Evolutionary conservation across 352 stramenopile species (phyloP).

Genomic region (Pythium myriotylum): DNA sequence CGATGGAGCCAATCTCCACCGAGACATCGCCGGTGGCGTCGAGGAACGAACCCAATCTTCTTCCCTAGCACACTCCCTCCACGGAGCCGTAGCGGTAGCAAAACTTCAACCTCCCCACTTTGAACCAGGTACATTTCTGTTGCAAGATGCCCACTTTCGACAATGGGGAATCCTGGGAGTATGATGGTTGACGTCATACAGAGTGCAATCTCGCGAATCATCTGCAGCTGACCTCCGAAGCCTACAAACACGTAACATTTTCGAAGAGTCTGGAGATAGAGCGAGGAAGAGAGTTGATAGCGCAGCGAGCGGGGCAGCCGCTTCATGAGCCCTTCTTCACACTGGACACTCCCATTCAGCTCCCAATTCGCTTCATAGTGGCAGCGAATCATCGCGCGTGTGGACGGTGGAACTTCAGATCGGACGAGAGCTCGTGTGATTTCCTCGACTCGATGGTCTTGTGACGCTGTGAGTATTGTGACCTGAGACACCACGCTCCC

Average conservation of each 20-base stretch:
- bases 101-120: slow-evolving; percentile 55
- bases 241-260: slow-evolving; percentile 24
- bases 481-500: slow-evolving; percentile 59
- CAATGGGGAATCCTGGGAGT: slow-evolving; percentile 50
- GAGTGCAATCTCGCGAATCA: slow-evolving; percentile 26
- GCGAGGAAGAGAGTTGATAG: slow-evolving; percentile 32
- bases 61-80: too few species aligned
- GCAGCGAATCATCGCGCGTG: slow-evolving; percentile 49
- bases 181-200: slow-evolving; percentile 58
- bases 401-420: slow-evolving; percentile 39
- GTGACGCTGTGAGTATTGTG: slow-evolving; percentile 43
- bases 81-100: too few species aligned
- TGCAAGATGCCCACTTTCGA: slow-evolving; percentile 52
- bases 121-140: slow-evolving; percentile 60
- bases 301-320: slow-evolving; percentile 57
- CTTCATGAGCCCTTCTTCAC: slow-evolving; percentile 48
- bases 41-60: too few species aligned
- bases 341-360: slow-evolving; percentile 60
- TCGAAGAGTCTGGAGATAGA: slow-evolving; percentile 45
- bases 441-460: slow-evolving; percentile 46
- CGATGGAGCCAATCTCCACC: too few species aligned
- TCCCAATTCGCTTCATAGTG: slow-evolving; percentile 81
- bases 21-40: too few species aligned
- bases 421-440: slow-evolving; percentile 63
- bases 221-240: slow-evolving; percentile 6